phyloP scores from a whole-genome alignment of 768 basidiomycete genomes.

The Tubosaeta sp. region DNA sequence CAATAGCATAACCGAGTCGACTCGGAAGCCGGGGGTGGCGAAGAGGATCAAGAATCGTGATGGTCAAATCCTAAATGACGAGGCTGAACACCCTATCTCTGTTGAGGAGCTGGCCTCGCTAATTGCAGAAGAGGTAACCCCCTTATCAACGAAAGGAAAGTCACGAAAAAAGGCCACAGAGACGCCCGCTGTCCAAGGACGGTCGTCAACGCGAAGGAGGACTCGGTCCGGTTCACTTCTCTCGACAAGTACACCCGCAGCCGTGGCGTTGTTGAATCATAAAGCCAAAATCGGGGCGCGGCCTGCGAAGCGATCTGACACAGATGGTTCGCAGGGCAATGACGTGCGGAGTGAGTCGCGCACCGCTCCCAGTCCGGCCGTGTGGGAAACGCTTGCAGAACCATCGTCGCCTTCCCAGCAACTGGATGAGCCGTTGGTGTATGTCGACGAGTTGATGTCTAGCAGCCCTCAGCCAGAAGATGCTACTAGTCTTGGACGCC shows the following conservation, averaged over 20 bases:
- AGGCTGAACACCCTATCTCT: constrained; percentile 21
- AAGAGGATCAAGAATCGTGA: constrained; percentile 42
- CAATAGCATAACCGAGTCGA: constrained; percentile 8
- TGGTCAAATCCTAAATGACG: constrained; percentile 29
- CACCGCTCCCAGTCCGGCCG: constrained; percentile 4
- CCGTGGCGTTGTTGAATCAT: constrained; percentile 1
- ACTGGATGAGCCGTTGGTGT: constrained; percentile 24
- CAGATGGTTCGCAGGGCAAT: background rate
- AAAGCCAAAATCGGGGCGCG: background rate
- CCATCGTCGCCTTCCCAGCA: constrained; percentile 24
- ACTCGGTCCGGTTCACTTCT: constrained; percentile 7
- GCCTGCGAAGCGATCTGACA: constrained; percentile 7
- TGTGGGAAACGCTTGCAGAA: constrained; percentile 31
- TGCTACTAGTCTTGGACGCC: background rate
- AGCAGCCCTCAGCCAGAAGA: constrained; percentile 25
- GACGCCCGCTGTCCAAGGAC: constrained; percentile 22
- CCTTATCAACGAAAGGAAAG: constrained; percentile 17
- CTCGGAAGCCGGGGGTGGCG: constrained; percentile 32
- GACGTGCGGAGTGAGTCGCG: background rate
- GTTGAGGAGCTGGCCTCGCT: constrained; percentile 19
- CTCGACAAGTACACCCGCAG: constrained; percentile 7
- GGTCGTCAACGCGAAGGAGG: constrained; percentile 18
- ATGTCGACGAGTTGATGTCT: constrained; percentile 32
- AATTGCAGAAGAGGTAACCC: constrained; percentile 18
- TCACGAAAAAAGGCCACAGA: constrained; percentile 13